Evolutionary conservation across 768 basidiomycete genomes (phyloP).

Genomic region (Leccinellum albellum): DNA sequence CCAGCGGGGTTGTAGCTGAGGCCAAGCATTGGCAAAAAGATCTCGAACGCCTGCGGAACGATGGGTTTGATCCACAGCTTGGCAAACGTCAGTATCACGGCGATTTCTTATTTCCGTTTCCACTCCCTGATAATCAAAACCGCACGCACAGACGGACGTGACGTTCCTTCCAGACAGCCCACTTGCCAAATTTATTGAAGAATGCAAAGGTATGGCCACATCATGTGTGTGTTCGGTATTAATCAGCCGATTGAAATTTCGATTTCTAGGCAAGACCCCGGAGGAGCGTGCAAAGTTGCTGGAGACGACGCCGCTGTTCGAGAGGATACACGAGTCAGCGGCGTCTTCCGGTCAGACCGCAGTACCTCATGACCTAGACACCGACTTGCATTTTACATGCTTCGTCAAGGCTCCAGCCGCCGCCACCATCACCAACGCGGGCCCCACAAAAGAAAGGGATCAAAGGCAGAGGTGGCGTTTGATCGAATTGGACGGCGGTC

Average conservation of each 20-base stretch:
- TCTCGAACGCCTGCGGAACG: constrained; percentile 82
- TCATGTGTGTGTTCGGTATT: neutral
- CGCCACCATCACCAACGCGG: neutral
- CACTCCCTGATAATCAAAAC: neutral
- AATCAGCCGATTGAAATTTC: neutral
- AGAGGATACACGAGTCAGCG: constrained; percentile 68
- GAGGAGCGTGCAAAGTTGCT: constrained; percentile 72
- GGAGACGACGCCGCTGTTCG: constrained; percentile 73
- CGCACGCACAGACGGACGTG: constrained; percentile 48
- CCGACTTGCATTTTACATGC: constrained; percentile 82
- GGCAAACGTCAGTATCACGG: constrained; percentile 57
- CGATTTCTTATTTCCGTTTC: neutral
- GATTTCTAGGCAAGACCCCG: constrained; percentile 55
- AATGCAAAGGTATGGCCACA: constrained; percentile 50
- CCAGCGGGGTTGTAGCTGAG: neutral
- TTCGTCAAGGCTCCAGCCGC: constrained; percentile 69
- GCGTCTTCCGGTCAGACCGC: constrained; percentile 68
- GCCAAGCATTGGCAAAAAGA: constrained; percentile 39
- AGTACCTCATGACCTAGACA: constrained; percentile 60
- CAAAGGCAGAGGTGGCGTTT: constrained; percentile 42
- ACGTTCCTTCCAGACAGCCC: constrained; percentile 54
- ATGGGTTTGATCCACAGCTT: constrained; percentile 83
- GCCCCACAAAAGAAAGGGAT: constrained; percentile 2
- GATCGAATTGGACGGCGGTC: constrained; percentile 80
- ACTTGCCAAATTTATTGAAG: constrained; percentile 61